These are phyloP conservation scores for Lactarius tabidus DNA, from an alignment of 768 basidiomycete genomes.

Conservation along the genomic window DNA sequence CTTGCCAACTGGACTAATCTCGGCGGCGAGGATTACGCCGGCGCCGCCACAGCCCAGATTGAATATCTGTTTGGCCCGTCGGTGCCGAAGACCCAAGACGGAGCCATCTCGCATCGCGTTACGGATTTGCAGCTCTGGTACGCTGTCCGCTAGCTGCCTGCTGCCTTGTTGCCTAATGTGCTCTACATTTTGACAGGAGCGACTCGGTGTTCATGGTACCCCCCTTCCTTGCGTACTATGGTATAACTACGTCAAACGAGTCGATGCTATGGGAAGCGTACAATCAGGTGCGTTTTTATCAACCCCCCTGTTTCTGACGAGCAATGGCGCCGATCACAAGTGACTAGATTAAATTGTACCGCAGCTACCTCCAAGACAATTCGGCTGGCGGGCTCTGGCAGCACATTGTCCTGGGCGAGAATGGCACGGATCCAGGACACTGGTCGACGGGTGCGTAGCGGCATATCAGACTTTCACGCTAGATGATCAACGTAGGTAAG, in stretches of 20 bases:
- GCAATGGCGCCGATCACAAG: neutral
- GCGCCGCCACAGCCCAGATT: conserved; percentile 63
- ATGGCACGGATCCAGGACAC: conserved; percentile 57
- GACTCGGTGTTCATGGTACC: conserved; percentile 86
- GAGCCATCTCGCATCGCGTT: conserved; percentile 77
- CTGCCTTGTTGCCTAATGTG: neutral
- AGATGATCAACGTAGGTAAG: neutral
- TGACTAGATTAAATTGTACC: conserved; percentile 55
- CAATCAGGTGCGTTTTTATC: conserved; percentile 41
- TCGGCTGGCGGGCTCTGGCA: conserved; percentile 60
- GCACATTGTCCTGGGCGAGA: conserved; percentile 61
- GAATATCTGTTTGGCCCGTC: conserved; percentile 48
- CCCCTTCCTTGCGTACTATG: conserved; percentile 85
- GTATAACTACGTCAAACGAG: conserved; percentile 52
- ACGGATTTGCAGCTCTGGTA: conserved; percentile 71
- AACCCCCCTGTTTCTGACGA: neutral
- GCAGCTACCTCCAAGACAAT: conserved; percentile 55
- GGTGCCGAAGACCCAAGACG: conserved; percentile 63
- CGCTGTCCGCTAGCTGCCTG: conserved; percentile 22
- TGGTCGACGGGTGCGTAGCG: conserved; percentile 68
- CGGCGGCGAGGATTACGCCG: conserved; percentile 52
- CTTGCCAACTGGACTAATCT: conserved; percentile 53
- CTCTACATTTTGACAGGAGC: conserved; percentile 43
- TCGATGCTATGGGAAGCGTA: conserved; percentile 61
- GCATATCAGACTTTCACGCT: neutral